Evolutionary conservation across 495 filamentous ascomycete species (phyloP), one percentile per base, ranked within the genome.

Genomic region (Aspergillus bertholletiae): DNA sequence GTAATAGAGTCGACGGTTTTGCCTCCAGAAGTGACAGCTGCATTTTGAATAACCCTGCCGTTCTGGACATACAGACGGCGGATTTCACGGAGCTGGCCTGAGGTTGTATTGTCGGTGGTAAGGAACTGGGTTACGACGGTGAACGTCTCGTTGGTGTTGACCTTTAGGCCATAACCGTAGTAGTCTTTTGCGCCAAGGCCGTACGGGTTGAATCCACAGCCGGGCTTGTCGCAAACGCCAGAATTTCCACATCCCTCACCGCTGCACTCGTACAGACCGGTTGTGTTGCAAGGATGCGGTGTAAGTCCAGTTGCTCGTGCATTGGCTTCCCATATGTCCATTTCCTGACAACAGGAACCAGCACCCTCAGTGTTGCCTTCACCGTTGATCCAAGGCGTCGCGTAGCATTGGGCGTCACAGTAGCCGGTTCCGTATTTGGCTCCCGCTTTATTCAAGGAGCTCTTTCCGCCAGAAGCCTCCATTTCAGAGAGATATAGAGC

Each of bases 91-190:
- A 88, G 70, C 5, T 64, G 60, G 13, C 82, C 82, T n/a, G 48
- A 53, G 2, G 60, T 57, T 5, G 70, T 74, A 32, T 67, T 63
- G 48, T 78, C 76, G 53, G 66, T 70, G 26, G 83, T 82, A 6
- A 81, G 57, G 70, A 88, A 89, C 62, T 86, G 84, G 2, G 85
- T 88, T 22, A 87, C 79, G 35, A 88, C 83, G 1, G 84, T 88
- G 60, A 88, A 84, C 5, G 74, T 72, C 40, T 70, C 69, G 17
- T 60, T 74, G 4, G 86, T 86, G 70, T 90, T 82, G 28, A 90
- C 79, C 9, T 66, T 73, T 24, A 67, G 56, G 26, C 56, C 59
- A 3, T 66, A 69, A 4, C 84, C 83, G 64, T 86, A 89, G 71
- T 81, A 88, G 20, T 60, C 54, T 3, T 62, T 49, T 43, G 78